Base-by-base conservation (phyloP, 495 filamentous ascomycete genomes). In the Penicillium dipodomyicola region DNA sequence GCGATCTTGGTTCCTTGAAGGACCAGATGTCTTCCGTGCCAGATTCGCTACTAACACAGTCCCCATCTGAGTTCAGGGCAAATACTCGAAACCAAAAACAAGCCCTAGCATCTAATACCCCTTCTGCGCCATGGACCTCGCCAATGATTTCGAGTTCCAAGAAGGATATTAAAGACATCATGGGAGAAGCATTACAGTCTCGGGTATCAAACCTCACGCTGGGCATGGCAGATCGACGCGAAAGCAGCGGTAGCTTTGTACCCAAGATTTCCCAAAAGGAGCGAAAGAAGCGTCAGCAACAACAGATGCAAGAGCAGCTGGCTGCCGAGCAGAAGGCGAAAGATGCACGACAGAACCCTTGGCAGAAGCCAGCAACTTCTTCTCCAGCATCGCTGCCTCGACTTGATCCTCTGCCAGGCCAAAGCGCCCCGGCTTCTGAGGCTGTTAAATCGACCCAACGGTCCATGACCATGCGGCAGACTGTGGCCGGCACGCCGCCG, bases 221-320 rank as follows among this genome's bases (percentile, higher is more conserved):
- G n/a, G 90, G 79, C 0, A 78, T 96, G 49, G 81, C 83, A 7
- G 56, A 56, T 23, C 59, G 84, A 68, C 67, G 67, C 53, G 68
- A 75, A 49, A 65, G 56, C 60, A 70, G 65, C 49, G 62, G 62
- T 54, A 66, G 61, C 35, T 66, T 71, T 40, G 52, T 74, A 55
- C 44, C 73, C 67, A 69, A 96, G 84, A 60, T 95, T 41, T 94
- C 91, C 1, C 94, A 97, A 60, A 93, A 91, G 65, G 93, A 96
- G 65, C 84, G 91, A 11, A 96, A 96, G 73, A 90, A 83, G 65
- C 81, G 89, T 46, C 84, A 90, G 60, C 85, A 90, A 59, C 82
- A 87, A 63, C 80, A 83, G 60, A 72, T 82, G 57, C 85, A 88
- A 54, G 77, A 86, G 57, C 68, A 67, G 57, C 54, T 75, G 2